Base-by-base conservation (phyloP, 176 grass and related monocot species). In the Cocos nucifera region DNA sequence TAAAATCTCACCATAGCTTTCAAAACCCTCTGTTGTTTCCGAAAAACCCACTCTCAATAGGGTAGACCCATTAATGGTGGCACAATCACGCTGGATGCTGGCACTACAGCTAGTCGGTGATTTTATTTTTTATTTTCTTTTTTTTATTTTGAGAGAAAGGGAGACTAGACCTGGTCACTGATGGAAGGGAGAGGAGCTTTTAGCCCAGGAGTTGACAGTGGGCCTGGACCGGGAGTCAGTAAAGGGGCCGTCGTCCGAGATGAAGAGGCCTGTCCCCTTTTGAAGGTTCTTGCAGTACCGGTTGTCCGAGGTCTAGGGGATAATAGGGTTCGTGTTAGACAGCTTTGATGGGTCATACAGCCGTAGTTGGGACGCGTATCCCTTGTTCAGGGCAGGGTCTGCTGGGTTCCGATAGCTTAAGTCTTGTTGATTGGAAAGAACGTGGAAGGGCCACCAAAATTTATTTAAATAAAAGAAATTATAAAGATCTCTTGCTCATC, bases 261-360 rank as follows among this genome's bases (percentile, higher is more conserved):
- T 48, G 73, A 96, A 50, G 26, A 90, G 83, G 0, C 83, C 91
- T 23, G 65, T 78, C 17, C 86, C 80, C 14, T 77, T 66, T 57
- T 85, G 61, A 19, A 96, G 73, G 72, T 87, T 96, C 80, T 74
- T 61, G 86, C 71, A 96, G 84, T 87, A 96, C 63, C 85, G 78
- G 77, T 82, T 87, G 83, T 96, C 86, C 68, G 90, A 96, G 60
- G n/a, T 72, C 29, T 58, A 49, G 44, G 86, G 83, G 3, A 80
- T 90, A 18, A 67, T 22, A 26, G 83, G 86, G 58, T 96, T 86
- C 15, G 82, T 62, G 50, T 62, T 27, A n/a, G 54, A 96, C 72
- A 56, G 91, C 91, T 44, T 90, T 52, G 66, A 81, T 90, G 0
- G 83, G 84, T 96, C 91, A 96, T 19, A 86, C 91, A 61, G 51